Conservation (phyloP, 2,329 filamentous ascomycete genomes). For the Colletotrichum lini region DNA sequence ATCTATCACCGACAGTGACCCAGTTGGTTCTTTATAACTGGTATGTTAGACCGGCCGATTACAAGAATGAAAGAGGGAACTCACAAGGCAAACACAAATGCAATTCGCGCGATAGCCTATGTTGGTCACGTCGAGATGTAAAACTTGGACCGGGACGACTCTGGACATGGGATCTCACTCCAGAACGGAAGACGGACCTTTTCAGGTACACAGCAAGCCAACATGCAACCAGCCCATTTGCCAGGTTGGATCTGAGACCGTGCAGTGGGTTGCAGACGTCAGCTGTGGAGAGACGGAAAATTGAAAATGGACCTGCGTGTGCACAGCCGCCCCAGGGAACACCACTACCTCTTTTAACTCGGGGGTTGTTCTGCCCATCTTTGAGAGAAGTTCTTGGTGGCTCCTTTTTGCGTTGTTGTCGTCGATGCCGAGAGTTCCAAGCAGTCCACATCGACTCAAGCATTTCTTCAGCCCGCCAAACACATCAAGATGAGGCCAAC, state of each 20-base stretch:
- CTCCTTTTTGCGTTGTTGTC: constrained; percentile 10
- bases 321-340: constrained; percentile 29
- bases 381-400: constrained; percentile 6
- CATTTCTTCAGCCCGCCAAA: neutral
- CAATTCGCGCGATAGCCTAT: neutral
- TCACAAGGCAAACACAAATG: neutral
- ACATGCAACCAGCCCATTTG: neutral
- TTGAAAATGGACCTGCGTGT: constrained; percentile 34
- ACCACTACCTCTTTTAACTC: constrained; percentile 13
- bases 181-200: neutral
- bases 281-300: constrained; percentile 40
- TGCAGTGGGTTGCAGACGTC: constrained; percentile 37
- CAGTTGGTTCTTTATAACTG: too few relatives aligned
- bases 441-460: constrained; percentile 7
- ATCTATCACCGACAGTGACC: too few relatives aligned
- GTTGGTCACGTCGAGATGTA: neutral
- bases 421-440: constrained; percentile 24
- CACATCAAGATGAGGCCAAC: constrained; percentile 24
- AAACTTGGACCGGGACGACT: neutral
- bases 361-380: constrained; percentile 4
- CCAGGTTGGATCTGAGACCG: neutral
- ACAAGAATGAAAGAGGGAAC: neutral
- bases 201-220: neutral
- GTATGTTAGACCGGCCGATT: neutral
- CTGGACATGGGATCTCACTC: neutral